Evolutionary conservation across 495 filamentous ascomycete species (phyloP).

Genomic region (Xylaria acuta): DNA sequence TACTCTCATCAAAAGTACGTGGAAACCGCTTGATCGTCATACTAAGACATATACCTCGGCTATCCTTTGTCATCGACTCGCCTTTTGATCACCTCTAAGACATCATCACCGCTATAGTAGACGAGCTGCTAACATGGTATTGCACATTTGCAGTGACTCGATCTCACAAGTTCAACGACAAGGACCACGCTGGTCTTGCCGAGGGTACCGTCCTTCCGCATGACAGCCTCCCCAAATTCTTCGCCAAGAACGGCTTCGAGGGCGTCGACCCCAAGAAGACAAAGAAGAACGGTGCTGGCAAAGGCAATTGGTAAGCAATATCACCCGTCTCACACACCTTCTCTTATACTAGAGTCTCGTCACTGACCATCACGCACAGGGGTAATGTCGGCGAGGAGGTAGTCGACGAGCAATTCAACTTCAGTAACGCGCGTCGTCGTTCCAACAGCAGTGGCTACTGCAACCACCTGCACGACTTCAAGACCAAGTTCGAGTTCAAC

Average conservation of each 20-base stretch:
- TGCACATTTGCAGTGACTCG: slow-evolving; percentile 76
- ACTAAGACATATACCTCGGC: background rate
- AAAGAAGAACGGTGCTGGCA: slow-evolving; percentile 95
- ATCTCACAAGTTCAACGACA: slow-evolving; percentile 89
- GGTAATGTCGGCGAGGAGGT: slow-evolving; percentile 83
- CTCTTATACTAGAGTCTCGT: background rate
- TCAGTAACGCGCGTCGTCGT: slow-evolving; percentile 85
- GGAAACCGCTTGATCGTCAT: background rate
- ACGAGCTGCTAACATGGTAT: slow-evolving; percentile 8
- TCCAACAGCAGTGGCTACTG: slow-evolving; percentile 85
- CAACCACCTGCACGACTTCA: slow-evolving; percentile 99
- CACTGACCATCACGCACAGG: slow-evolving; percentile 56
- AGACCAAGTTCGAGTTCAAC: slow-evolving; percentile 88
- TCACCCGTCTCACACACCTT: background rate
- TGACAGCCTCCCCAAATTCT: slow-evolving; percentile 86
- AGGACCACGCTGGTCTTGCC: slow-evolving; percentile 74
- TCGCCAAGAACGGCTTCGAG: slow-evolving; percentile 83
- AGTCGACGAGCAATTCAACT: slow-evolving; percentile 78
- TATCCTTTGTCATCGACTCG: background rate
- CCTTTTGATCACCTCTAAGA: background rate
- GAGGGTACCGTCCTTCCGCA: slow-evolving; percentile 67
- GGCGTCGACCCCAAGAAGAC: slow-evolving; percentile 88
- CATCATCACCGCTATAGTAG: background rate
- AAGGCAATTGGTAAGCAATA: slow-evolving; percentile 84
- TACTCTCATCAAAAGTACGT: slow-evolving; percentile 20